Conservation (phyloP, 2,329 filamentous ascomycete genomes). For the Apiospora marii region DNA sequence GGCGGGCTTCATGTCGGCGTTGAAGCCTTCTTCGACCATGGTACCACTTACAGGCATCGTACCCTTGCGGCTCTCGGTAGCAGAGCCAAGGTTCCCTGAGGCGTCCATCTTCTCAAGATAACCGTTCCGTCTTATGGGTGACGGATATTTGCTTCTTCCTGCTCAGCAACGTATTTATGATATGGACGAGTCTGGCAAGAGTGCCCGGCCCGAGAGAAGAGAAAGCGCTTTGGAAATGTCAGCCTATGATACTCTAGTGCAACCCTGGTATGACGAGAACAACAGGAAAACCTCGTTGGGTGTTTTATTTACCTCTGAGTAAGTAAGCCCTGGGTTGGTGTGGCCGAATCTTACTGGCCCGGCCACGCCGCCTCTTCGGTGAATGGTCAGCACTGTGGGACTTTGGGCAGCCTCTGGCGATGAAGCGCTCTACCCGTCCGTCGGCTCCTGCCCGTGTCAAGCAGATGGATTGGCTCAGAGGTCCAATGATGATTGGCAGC, state of each 20-base stretch:
- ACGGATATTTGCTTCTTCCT: not conserved
- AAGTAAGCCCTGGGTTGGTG: not conserved
- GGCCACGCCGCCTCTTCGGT: not conserved
- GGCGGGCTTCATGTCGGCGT: not conserved
- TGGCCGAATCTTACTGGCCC: conserved; percentile 5
- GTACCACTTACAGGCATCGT: conserved; percentile 23
- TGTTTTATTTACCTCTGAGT: not conserved
- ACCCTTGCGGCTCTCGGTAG: conserved; percentile 35
- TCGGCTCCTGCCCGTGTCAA: not conserved
- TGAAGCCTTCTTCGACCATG: not conserved
- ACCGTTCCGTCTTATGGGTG: conserved; percentile 14
- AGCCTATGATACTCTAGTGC: not conserved
- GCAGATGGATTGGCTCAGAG: not conserved
- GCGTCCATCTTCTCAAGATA: conserved; percentile 32
- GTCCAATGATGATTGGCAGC: not conserved
- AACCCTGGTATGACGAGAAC: not conserved
- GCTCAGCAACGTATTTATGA: not conserved
- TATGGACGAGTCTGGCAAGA: not conserved
- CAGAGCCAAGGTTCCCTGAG: conserved; percentile 31
- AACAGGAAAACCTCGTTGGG: conserved; percentile 25
- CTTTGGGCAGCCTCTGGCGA: not conserved
- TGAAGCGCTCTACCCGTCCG: not conserved
- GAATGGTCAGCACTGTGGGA: conserved; percentile 8
- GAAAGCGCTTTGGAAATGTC: not conserved
- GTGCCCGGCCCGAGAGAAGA: not conserved